Evolutionary conservation across 2,329 filamentous ascomycete species (phyloP).

Genomic region (Escovopsis sp.): DNA sequence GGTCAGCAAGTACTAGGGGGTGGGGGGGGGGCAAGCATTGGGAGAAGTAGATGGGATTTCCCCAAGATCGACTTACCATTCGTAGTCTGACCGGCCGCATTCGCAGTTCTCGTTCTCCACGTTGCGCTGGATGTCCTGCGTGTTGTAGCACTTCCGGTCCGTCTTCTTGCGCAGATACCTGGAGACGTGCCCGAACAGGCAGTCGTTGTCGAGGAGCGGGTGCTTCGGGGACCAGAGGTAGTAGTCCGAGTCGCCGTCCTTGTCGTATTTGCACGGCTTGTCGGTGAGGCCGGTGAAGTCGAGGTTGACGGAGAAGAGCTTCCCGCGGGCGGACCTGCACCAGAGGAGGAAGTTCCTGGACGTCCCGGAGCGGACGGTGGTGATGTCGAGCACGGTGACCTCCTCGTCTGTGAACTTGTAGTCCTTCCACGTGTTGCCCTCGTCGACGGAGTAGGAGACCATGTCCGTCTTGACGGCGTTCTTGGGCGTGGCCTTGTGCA

Average conservation of each 20-base stretch:
- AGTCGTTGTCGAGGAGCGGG: conserved; percentile 62
- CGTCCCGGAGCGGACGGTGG: conserved; percentile 75
- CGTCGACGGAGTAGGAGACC: conserved; percentile 65
- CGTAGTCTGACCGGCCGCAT: conserved; percentile 75
- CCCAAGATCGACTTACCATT: conserved; percentile 52
- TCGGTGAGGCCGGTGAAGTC: conserved; percentile 77
- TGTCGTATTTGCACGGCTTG: conserved; percentile 53
- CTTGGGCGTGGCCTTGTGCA: conserved; percentile 53
- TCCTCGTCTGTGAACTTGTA: conserved; percentile 60
- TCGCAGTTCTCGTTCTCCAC: conserved; percentile 66
- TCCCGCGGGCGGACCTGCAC: conserved; percentile 45
- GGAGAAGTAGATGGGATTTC: too few species aligned
- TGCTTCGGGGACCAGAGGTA: conserved; percentile 78
- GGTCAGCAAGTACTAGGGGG: background rate
- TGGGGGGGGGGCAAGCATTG: too few species aligned
- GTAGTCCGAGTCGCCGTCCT: conserved; percentile 52
- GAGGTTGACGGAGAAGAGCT: conserved; percentile 62
- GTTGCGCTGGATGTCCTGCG: conserved; percentile 52
- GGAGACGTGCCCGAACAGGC: conserved; percentile 82
- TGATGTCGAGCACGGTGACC: conserved; percentile 64
- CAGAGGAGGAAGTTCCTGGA: conserved; percentile 88
- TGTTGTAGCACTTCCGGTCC: conserved; percentile 70
- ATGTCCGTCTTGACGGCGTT: conserved; percentile 52
- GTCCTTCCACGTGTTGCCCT: conserved; percentile 65
- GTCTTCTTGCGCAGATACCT: conserved; percentile 82